A percentile compares a stretch with the other conserved stretches of the same genome.
Conservation (phyloP, 495 filamentous ascomycete genomes). For the Talaromyces borbonicus region DNA sequence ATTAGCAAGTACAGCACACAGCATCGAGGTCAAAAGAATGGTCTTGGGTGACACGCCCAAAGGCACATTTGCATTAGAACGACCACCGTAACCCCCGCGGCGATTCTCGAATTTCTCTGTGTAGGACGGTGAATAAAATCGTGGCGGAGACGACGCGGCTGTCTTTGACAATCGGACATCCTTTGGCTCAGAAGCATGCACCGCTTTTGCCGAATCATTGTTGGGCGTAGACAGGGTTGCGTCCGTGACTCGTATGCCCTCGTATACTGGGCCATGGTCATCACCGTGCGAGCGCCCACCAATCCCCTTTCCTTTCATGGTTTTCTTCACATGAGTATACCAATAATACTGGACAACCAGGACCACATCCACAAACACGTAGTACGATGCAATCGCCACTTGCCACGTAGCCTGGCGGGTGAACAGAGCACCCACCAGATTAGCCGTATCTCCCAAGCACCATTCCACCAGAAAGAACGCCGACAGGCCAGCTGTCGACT, state of each 20-base stretch:
- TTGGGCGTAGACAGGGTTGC: constrained; percentile 8
- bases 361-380: constrained; percentile 55
- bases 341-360: constrained; percentile 59
- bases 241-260: constrained; percentile 9
- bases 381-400: constrained; percentile 57
- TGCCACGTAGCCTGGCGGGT: constrained; percentile 64
- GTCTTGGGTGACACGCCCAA: constrained; percentile 31
- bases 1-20: constrained; percentile 37
- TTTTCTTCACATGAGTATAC: constrained; percentile 47
- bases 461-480: constrained; percentile 62
- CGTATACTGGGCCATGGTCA: constrained; percentile 1
- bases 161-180: constrained; percentile 23
- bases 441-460: constrained; percentile 60
- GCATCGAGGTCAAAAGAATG: constrained; percentile 33
- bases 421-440: constrained; percentile 54
- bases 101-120: constrained; percentile 14
- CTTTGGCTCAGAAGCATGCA: constrained; percentile 16
- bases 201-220: not conserved
- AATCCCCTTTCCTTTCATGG: constrained; percentile 19
- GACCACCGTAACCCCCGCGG: constrained; percentile 5
- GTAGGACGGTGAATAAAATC: constrained; percentile 22
- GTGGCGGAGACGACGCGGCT: constrained; percentile 11
- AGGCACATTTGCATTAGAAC: constrained; percentile 20
- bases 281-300: not conserved
- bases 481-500: constrained; percentile 59